phyloP scores from a whole-genome alignment of 1,139 yeast genomes.

The Blastobotrys elegans region DNA sequence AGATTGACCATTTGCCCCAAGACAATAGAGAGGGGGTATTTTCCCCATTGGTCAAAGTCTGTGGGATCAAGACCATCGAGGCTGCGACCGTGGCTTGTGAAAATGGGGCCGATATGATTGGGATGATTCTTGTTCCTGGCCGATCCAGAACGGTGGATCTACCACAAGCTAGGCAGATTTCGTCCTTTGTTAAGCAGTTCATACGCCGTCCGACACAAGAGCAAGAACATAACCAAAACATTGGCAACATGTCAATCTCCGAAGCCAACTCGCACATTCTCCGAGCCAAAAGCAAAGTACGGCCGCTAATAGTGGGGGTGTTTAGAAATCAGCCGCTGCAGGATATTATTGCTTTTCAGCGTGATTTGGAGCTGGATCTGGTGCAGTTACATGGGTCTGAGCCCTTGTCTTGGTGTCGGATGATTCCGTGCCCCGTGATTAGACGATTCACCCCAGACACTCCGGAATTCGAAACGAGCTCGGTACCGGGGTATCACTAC shows the following conservation, averaged over 20 bases:
- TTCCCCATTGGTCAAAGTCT: slow-evolving; percentile 57
- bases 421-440: slow-evolving; percentile 58
- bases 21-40: neutral
- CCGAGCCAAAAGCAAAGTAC: slow-evolving; percentile 33
- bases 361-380: slow-evolving; percentile 56
- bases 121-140: slow-evolving; percentile 82
- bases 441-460: slow-evolving; percentile 69
- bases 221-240: neutral
- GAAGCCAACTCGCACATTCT: slow-evolving; percentile 22
- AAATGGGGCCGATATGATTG: slow-evolving; percentile 70
- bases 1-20: slow-evolving; percentile 9
- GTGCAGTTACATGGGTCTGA: slow-evolving; percentile 91
- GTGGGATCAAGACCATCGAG: slow-evolving; percentile 67
- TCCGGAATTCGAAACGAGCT: slow-evolving; percentile 36
- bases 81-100: slow-evolving; percentile 64
- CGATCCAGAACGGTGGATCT: slow-evolving; percentile 64
- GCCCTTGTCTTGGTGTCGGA: slow-evolving; percentile 49
- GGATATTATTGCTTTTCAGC: slow-evolving; percentile 49
- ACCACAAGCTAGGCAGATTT: slow-evolving; percentile 51
- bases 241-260: slow-evolving; percentile 18
- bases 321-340: slow-evolving; percentile 74
- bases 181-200: slow-evolving; percentile 32
- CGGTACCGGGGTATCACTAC: slow-evolving; percentile 41
- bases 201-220: neutral
- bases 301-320: slow-evolving; percentile 84